phyloP scores from a whole-genome alignment of 139 green algal genomes.

The Chlorella sp. region DNA sequence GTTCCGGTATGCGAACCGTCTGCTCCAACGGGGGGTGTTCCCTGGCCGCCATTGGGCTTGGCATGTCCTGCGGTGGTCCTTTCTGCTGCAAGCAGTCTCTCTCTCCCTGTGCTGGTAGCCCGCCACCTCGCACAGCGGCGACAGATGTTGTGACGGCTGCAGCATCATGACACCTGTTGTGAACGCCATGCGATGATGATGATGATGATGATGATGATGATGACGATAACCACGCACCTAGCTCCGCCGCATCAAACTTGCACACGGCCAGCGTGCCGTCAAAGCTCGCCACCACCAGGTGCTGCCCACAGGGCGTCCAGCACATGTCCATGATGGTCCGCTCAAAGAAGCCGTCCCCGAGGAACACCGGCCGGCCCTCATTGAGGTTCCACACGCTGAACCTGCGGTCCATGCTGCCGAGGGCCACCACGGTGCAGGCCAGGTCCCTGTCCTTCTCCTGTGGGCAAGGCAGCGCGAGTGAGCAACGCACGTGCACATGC shows the following conservation, averaged over 20 bases:
- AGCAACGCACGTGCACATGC: neutral
- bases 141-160: neutral
- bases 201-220: neutral
- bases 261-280: neutral
- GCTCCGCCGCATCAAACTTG: neutral
- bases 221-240: neutral
- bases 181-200: neutral
- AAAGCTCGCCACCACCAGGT: neutral
- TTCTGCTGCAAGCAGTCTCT: too few species aligned
- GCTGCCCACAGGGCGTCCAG: neutral
- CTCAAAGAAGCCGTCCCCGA: neutral
- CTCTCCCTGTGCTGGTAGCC: too few species aligned
- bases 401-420: neutral
- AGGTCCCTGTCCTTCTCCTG: neutral
- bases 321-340: neutral
- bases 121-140: neutral
- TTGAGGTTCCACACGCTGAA: neutral
- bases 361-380: neutral
- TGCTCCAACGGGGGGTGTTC: too few species aligned
- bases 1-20: too few species aligned
- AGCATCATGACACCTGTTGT: neutral
- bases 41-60: too few species aligned
- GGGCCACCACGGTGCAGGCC: neutral
- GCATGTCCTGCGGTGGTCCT: neutral
- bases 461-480: too few species aligned